These are phyloP conservation scores for Ceratocystis harringtonii DNA, from an alignment of 2,329 filamentous ascomycete genomes.

Conservation along the genomic window DNA sequence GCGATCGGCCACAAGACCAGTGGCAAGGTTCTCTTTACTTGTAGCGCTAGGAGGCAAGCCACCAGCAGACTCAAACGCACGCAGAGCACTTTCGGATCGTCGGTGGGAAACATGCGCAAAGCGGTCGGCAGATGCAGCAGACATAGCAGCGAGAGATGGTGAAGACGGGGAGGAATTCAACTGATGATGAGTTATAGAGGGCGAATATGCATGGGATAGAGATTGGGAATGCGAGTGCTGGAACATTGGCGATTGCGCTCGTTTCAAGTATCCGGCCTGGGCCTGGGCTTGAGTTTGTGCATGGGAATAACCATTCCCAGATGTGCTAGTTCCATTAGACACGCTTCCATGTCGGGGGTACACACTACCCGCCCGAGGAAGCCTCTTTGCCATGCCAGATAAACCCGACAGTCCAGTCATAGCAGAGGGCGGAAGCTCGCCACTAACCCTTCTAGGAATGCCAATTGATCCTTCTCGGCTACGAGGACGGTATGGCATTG, in stretches of 20 bases:
- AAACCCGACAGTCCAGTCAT: constrained; percentile 8
- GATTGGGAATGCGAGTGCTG: constrained; percentile 21
- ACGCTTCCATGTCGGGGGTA: constrained; percentile 12
- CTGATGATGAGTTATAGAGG: constrained; percentile 23
- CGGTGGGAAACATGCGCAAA: constrained; percentile 10
- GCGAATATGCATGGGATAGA: not conserved
- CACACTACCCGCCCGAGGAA: constrained; percentile 8
- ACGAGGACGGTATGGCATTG: constrained; percentile 28
- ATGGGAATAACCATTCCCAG: not conserved
- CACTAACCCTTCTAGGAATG: constrained; percentile 31
- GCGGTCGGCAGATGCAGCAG: constrained; percentile 7
- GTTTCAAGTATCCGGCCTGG: constrained; percentile 21
- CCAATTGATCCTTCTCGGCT: constrained; percentile 30
- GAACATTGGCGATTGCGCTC: constrained; percentile 27
- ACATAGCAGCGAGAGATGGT: constrained; percentile 23
- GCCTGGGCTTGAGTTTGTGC: constrained; percentile 3
- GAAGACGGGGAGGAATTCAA: constrained; percentile 28
- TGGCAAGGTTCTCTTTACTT: not conserved
- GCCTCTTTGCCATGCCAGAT: constrained; percentile 13
- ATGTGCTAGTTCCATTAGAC: constrained; percentile 4
- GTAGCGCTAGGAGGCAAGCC: not conserved
- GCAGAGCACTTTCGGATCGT: constrained; percentile 13
- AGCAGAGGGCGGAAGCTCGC: constrained; percentile 21
- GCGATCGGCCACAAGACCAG: constrained; percentile 7
- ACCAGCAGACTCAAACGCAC: constrained; percentile 3